A percentile compares a stretch with the other conserved stretches of the same genome.
phyloP scores from a whole-genome alignment of 805 yeast species.

The Saccharomycopsis schoenii region DNA sequence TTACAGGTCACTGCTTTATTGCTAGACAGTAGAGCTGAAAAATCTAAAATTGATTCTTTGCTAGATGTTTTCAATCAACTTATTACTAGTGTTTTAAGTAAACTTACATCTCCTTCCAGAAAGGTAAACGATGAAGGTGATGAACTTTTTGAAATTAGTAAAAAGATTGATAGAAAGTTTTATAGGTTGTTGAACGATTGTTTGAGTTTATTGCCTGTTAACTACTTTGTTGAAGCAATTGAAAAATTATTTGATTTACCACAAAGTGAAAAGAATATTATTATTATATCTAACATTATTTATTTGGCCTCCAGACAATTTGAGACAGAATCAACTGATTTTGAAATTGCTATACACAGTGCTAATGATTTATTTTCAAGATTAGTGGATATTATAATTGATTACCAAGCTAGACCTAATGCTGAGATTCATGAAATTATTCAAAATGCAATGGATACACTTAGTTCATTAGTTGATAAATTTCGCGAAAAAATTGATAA shows the following conservation, averaged over 20 bases:
- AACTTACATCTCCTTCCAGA: not conserved
- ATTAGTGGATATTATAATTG: slow-evolving; percentile 35
- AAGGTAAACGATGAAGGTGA: not conserved
- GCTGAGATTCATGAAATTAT: slow-evolving; percentile 33
- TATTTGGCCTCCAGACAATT: slow-evolving; percentile 57
- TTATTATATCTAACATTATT: slow-evolving; percentile 49
- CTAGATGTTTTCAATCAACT: slow-evolving; percentile 23
- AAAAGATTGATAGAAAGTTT: slow-evolving; percentile 31
- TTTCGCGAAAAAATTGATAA: slow-evolving; percentile 46
- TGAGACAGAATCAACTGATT: slow-evolving; percentile 51
- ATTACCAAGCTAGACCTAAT: slow-evolving; percentile 21
- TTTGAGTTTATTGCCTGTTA: slow-evolving; percentile 65
- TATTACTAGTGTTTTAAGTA: slow-evolving; percentile 21
- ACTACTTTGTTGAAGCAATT: slow-evolving; percentile 57
- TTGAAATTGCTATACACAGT: slow-evolving; percentile 26
- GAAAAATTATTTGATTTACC: slow-evolving; percentile 28
- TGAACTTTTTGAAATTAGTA: not conserved
- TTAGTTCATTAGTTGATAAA: slow-evolving; percentile 52
- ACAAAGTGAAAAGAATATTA: slow-evolving; percentile 21
- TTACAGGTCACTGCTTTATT: slow-evolving; percentile 44
- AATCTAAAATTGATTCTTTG: slow-evolving; percentile 17
- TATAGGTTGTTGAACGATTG: slow-evolving; percentile 51
- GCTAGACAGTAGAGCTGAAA: slow-evolving; percentile 29
- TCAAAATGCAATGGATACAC: slow-evolving; percentile 61
- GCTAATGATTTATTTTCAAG: slow-evolving; percentile 42